These are phyloP conservation scores for Geotrichum ghanense DNA, from an alignment of 805 yeast species.

Conservation along the genomic window DNA sequence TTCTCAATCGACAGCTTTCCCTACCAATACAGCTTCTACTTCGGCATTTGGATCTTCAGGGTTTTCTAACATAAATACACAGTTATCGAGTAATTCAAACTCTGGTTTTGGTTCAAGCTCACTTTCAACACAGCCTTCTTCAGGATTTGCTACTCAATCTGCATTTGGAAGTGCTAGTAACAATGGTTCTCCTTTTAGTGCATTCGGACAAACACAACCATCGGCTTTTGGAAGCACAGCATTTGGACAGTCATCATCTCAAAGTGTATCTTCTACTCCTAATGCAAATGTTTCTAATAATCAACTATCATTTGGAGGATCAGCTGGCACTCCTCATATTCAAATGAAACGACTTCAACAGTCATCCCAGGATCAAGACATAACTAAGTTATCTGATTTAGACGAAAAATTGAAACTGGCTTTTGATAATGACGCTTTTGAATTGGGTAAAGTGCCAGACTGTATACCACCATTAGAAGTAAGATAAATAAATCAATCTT, in stretches of 20 bases:
- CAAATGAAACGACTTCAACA: neutral
- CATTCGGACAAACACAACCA: neutral
- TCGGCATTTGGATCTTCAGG: neutral
- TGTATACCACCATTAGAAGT: neutral
- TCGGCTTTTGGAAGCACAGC: neutral
- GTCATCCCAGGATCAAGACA: neutral
- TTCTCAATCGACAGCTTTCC: neutral
- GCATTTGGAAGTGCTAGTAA: neutral
- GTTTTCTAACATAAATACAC: neutral
- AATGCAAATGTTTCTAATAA: neutral
- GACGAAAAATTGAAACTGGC: neutral
- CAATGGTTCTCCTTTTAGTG: neutral
- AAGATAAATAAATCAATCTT: neutral
- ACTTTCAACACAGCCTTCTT: neutral
- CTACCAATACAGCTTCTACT: neutral
- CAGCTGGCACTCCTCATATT: no score
- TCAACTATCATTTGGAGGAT: neutral
- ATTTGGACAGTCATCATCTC: neutral
- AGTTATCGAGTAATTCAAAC: neutral
- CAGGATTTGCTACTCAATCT: neutral
- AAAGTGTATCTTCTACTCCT: neutral
- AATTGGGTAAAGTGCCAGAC: neutral
- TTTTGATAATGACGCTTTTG: neutral
- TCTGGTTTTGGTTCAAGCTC: neutral
- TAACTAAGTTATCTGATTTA: neutral